These are phyloP conservation scores for Ustulina deusta DNA, from an alignment of 2,329 filamentous ascomycete species.

Conservation along the genomic window DNA sequence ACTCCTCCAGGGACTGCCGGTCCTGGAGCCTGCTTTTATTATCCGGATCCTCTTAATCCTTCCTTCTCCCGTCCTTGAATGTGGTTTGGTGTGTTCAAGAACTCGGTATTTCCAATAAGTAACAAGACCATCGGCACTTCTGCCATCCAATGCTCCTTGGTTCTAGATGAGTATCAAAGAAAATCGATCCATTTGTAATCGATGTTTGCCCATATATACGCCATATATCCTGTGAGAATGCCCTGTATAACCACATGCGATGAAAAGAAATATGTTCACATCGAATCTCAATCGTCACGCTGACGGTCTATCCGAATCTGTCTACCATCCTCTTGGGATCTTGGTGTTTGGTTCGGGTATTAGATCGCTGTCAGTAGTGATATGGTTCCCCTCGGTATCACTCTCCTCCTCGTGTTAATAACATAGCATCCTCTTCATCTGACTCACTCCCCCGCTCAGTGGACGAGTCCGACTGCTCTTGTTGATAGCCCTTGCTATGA, in stretches of 20 bases:
- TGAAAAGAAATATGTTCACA: slow-evolving; percentile 28
- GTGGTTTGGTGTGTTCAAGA: not conserved
- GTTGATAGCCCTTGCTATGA: slow-evolving; percentile 56
- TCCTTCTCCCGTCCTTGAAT: no score
- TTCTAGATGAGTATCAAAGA: not conserved
- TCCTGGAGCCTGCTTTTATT: not conserved
- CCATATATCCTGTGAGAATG: slow-evolving; percentile 30
- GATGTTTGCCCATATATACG: slow-evolving; percentile 21
- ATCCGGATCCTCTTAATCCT: not conserved
- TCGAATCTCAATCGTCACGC: slow-evolving; percentile 41
- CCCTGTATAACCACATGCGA: slow-evolving; percentile 39
- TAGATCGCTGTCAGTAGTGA: slow-evolving; percentile 57
- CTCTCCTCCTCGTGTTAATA: slow-evolving; percentile 57
- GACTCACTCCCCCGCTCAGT: slow-evolving; percentile 56
- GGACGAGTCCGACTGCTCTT: slow-evolving; percentile 50
- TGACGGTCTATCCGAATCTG: slow-evolving; percentile 44
- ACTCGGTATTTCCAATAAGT: slow-evolving; percentile 1
- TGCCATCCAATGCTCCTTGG: slow-evolving; percentile 10
- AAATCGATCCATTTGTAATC: slow-evolving; percentile 33
- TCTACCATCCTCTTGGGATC: slow-evolving; percentile 38
- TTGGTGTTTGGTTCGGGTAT: slow-evolving; percentile 52
- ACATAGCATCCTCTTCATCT: slow-evolving; percentile 59
- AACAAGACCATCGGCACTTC: not conserved
- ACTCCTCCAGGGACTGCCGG: not conserved
- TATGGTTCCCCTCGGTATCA: slow-evolving; percentile 54